Evolutionary conservation across 306 rosid genomes (phyloP).

Genomic region (Carpinus fangiana): DNA sequence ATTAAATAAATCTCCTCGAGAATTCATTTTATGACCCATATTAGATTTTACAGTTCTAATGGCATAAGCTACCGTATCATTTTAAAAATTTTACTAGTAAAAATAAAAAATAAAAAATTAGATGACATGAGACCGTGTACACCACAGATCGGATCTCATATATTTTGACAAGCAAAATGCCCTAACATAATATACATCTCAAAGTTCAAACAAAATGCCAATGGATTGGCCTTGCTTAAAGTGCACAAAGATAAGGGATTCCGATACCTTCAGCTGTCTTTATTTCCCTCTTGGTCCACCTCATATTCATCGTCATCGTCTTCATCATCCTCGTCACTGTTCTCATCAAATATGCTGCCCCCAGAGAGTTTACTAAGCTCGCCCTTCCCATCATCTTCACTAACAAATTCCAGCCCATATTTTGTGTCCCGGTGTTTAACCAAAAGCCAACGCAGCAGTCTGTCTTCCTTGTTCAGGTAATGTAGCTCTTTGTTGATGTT

Average conservation of each 20-base stretch:
- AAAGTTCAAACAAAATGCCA: conserved; percentile 10
- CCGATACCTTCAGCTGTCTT: conserved; percentile 15
- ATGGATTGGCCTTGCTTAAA: background rate
- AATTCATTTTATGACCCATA: no score
- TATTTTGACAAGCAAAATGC: background rate
- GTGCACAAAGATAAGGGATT: background rate
- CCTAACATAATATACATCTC: background rate
- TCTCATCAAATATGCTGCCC: conserved; percentile 13
- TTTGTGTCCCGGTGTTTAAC: conserved; percentile 61
- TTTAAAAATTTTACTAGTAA: no score
- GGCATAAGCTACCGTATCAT: no score
- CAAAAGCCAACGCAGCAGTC: conserved; percentile 78
- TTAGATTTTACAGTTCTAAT: no score
- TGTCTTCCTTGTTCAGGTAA: conserved; percentile 92
- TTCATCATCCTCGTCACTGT: conserved; percentile 30
- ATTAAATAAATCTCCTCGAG: no score
- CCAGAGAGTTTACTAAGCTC: conserved; percentile 31
- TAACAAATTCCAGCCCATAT: conserved; percentile 46
- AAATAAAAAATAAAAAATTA: no score
- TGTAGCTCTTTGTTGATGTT: conserved; percentile 89
- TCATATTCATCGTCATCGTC: conserved; percentile 26
- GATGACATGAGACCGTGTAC: background rate
- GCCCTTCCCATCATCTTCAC: conserved; percentile 39
- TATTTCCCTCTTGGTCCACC: conserved; percentile 28
- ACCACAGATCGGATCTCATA: background rate